These are phyloP conservation scores for Echinosophora koreensis DNA, from an alignment of 306 rosid genomes.

Conservation along the genomic window DNA sequence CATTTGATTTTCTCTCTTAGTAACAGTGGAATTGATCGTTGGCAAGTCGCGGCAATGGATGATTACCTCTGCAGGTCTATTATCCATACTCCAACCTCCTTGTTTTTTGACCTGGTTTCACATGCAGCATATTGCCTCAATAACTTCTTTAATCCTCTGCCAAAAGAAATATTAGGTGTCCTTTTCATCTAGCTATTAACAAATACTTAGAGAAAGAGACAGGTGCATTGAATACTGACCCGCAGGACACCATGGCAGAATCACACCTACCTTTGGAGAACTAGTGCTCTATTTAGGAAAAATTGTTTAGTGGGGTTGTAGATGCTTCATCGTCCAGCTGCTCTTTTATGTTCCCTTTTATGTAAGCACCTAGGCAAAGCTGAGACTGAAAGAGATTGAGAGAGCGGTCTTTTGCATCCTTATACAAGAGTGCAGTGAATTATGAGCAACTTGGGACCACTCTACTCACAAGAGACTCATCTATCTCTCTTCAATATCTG, in stretches of 20 bases:
- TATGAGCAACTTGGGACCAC: slow-evolving; percentile 60
- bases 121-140: slow-evolving; percentile 55
- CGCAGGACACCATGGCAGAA: slow-evolving; percentile 35
- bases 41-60: too few relatives aligned
- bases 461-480: slow-evolving; percentile 40
- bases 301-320: slow-evolving; percentile 38
- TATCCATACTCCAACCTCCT: slow-evolving; percentile 1
- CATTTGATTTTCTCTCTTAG: not conserved
- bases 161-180: slow-evolving; percentile 50
- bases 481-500: slow-evolving; percentile 38
- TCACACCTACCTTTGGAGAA: slow-evolving; percentile 43
- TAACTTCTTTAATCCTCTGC: slow-evolving; percentile 30
- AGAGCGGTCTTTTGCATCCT: slow-evolving; percentile 40
- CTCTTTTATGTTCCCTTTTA: slow-evolving; percentile 38
- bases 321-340: slow-evolving; percentile 40
- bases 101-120: slow-evolving; percentile 47
- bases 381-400: slow-evolving; percentile 18
- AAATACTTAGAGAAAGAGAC: slow-evolving; percentile 32
- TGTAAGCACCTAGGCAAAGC: slow-evolving; percentile 38
- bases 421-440: slow-evolving; percentile 29
- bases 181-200: slow-evolving; percentile 48
- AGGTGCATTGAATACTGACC: slow-evolving; percentile 41
- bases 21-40: too few relatives aligned
- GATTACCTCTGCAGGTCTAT: too few relatives aligned
- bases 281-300: slow-evolving; percentile 27